Evolutionary conservation across 2,329 filamentous ascomycete genomes (phyloP).

Genomic region (Aspergillus arachidicola): DNA sequence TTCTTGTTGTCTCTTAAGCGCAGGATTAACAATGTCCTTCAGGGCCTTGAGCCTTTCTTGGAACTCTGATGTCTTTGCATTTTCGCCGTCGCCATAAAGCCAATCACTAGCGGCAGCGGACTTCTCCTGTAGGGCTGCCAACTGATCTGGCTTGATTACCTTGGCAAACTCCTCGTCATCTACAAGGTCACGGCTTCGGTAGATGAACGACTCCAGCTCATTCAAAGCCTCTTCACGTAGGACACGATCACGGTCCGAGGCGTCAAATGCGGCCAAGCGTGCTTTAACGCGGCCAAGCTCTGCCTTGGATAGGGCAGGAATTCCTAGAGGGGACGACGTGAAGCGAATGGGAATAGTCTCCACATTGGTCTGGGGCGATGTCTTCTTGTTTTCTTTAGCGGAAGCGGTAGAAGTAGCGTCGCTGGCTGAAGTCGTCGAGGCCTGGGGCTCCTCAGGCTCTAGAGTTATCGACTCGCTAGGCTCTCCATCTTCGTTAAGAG

Average conservation of each 20-base stretch:
- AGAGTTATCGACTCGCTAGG: slow-evolving; percentile 52
- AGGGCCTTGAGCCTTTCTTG: slow-evolving; percentile 76
- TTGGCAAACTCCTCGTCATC: slow-evolving; percentile 74
- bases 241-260: slow-evolving; percentile 76
- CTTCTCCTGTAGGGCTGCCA: slow-evolving; percentile 67
- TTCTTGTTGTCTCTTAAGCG: slow-evolving; percentile 76
- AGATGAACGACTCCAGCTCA: slow-evolving; percentile 90
- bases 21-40: slow-evolving; percentile 74
- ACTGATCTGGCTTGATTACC: slow-evolving; percentile 69
- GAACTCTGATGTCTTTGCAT: slow-evolving; percentile 74
- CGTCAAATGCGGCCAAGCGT: slow-evolving; percentile 80
- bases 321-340: slow-evolving; percentile 50
- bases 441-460: slow-evolving; percentile 49
- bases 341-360: slow-evolving; percentile 57
- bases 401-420: slow-evolving; percentile 54
- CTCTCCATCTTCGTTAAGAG: slow-evolving; percentile 64
- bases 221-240: slow-evolving; percentile 86
- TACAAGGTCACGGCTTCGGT: slow-evolving; percentile 80
- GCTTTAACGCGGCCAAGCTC: slow-evolving; percentile 60
- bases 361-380: slow-evolving; percentile 48
- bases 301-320: slow-evolving; percentile 37
- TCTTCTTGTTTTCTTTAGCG: slow-evolving; percentile 46
- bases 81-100: slow-evolving; percentile 82
- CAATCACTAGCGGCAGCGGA: slow-evolving; percentile 77
- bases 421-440: slow-evolving; percentile 47